These are phyloP conservation scores for Striga asiatica DNA, from an alignment of 257 asterid genomes.

Conservation along the genomic window DNA sequence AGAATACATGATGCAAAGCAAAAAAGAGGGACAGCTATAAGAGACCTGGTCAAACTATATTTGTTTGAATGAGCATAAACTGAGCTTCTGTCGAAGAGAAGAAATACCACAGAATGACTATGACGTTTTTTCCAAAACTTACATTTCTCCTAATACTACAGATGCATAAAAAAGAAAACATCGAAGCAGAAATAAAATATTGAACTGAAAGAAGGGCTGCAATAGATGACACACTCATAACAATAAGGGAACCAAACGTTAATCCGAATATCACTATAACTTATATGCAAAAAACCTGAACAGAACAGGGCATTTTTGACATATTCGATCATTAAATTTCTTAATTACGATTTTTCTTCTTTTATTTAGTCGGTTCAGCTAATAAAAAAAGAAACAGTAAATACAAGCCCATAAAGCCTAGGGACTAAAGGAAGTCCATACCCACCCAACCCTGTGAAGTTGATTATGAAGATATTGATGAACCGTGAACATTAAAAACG, in stretches of 20 bases:
- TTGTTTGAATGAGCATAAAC: neutral
- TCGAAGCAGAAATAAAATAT: neutral
- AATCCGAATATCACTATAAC: neutral
- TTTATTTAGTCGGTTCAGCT: neutral
- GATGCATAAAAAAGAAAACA: neutral
- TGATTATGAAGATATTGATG: neutral
- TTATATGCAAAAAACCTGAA: neutral
- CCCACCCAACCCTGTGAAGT: neutral
- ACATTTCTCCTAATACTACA: neutral
- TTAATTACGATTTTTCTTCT: neutral
- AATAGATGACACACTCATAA: slow-evolving; percentile 6
- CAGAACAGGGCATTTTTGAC: neutral
- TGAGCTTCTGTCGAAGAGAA: slow-evolving; percentile 1
- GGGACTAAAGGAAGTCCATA: neutral
- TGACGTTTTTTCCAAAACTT: neutral
- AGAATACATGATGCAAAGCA: neutral
- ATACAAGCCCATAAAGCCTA: neutral
- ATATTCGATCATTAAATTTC: neutral
- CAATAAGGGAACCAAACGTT: slow-evolving; percentile 1
- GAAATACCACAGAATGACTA: neutral
- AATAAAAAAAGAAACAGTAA: neutral
- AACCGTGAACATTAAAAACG: neutral
- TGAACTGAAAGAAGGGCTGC: neutral
- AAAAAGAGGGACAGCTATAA: neutral
- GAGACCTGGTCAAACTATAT: neutral